Conservation (phyloP, 2,329 filamentous ascomycete genomes). For the Dactylonectria estremocensis region DNA sequence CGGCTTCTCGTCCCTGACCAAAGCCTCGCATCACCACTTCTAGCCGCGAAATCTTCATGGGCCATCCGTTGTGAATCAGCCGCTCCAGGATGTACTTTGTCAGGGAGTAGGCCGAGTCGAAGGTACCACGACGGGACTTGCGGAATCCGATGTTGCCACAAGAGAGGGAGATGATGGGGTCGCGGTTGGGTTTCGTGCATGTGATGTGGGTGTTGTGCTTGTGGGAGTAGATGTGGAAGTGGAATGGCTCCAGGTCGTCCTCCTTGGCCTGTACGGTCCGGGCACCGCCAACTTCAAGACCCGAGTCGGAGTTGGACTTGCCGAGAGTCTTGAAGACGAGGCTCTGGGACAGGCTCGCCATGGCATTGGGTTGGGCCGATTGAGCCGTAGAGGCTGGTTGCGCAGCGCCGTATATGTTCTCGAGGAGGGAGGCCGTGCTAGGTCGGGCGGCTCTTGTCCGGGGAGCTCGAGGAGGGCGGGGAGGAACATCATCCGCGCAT, state of each 20-base stretch:
- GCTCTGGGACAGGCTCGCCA: slow-evolving; percentile 55
- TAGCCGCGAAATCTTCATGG: slow-evolving; percentile 81
- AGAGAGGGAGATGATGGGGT: slow-evolving; percentile 84
- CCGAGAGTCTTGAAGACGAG: slow-evolving; percentile 58
- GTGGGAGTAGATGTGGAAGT: slow-evolving; percentile 88
- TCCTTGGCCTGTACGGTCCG: slow-evolving; percentile 50
- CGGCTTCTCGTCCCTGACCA: slow-evolving; percentile 88
- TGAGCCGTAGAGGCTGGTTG: slow-evolving; percentile 34
- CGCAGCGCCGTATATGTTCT: slow-evolving; percentile 53
- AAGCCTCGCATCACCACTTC: slow-evolving; percentile 90
- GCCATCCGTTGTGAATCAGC: slow-evolving; percentile 86
- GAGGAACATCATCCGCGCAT: slow-evolving; percentile 46
- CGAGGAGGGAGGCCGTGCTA: slow-evolving; percentile 50
- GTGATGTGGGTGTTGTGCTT: slow-evolving; percentile 98
- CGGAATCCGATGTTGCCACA: slow-evolving; percentile 93
- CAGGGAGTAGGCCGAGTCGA: slow-evolving; percentile 94
- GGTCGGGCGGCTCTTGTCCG: slow-evolving; percentile 45
- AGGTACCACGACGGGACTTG: slow-evolving; percentile 84
- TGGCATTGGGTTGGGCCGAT: slow-evolving; percentile 47
- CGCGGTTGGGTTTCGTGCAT: slow-evolving; percentile 84
- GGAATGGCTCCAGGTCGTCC: slow-evolving; percentile 75
- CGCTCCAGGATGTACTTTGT: slow-evolving; percentile 86
- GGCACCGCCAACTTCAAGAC: slow-evolving; percentile 41
- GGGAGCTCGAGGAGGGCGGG: slow-evolving; percentile 37
- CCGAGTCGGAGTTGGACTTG: slow-evolving; percentile 54